A percentile compares a stretch with the other conserved stretches of the same genome.
Evolutionary conservation across 23 red algal genomes (phyloP).

Genomic region (Cyanidioschyzon merolae): DNA sequence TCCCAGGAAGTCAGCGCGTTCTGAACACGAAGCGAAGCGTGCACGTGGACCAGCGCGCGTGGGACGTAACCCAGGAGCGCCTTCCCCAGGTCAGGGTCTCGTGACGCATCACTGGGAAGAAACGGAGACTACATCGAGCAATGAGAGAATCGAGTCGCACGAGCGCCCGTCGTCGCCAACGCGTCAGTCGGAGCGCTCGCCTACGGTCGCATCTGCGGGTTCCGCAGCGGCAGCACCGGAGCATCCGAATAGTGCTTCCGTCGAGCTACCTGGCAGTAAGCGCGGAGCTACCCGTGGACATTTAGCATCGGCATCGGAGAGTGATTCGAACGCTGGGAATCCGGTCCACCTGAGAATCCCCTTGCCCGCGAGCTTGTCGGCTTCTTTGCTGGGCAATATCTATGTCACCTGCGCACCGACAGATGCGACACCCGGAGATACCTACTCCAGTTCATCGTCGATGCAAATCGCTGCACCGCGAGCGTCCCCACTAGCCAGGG

Average conservation of each 20-base stretch:
- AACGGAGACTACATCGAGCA: neutral
- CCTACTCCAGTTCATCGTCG: neutral
- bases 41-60: neutral
- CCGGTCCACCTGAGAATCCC: neutral
- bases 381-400: conserved; percentile 8
- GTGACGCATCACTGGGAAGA: neutral
- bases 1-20: neutral
- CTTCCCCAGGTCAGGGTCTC: neutral
- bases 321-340: neutral
- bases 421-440: neutral
- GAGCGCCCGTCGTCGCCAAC: neutral
- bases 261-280: neutral
- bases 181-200: neutral
- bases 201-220: neutral
- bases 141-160: neutral
- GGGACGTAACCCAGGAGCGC: neutral
- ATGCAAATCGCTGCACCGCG: neutral
- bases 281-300: neutral
- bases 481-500: neutral
- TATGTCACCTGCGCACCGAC: neutral
- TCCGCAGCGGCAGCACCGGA: neutral
- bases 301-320: neutral
- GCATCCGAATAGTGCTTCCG: neutral
- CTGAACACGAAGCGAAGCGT: neutral
- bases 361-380: neutral